Base-by-base conservation (phyloP, 2,329 filamentous ascomycete genomes). In the Colletotrichum costaricense region DNA sequence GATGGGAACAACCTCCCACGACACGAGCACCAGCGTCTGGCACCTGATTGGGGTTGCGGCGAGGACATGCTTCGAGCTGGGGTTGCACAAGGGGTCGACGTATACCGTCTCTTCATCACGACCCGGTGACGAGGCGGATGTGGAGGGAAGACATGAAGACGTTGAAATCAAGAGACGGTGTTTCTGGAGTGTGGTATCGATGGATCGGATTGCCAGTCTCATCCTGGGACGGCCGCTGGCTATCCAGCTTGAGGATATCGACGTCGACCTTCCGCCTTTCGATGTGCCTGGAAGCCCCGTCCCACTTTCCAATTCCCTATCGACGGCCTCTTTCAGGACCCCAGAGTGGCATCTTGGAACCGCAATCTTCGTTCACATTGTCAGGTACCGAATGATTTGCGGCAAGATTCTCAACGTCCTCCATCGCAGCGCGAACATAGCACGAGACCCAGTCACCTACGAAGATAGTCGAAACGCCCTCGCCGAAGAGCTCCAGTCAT, bases 41-140 rank as follows among this genome's bases (percentile, higher is more conserved):
- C 84, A 86, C 73, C 78, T 86, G 2, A 83, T 86, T 14, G 83
- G 84, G 0, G 81, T 84, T 8, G 83, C 84, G 1, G 82, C 82
- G 0, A 78, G 83, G 7, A 84, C 83, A 35, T 83, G 83, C 63
- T 77, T 84, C 22, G 83, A 84, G 63, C 78, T 86, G 59, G 84
- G 84, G 0, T 73, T 86, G 0, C 84, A 86, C 69, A 79, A 82
- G 33, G 82, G 83, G 16, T 77, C 82, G 1, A 79, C 79, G 0
- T 85, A 84, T 67, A 69, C 76, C 3, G 22, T 78, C 4, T 63
- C 75, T 0, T 56, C 56, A 8, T 12, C 55, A 3, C 64, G 16
- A 12, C 4, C 5, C 5, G 46, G 30, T 2, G n/a, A 5, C 4
- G 57, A 72, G 7, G 6, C 4, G n/a, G 38, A 42, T 5, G 0